Percentiles rank a stretch among this genome's conserved stretches.
These are phyloP conservation scores for Ophiostoma novo-ulmi DNA, from an alignment of 2,329 filamentous ascomycete genomes.

Conservation along the genomic window DNA sequence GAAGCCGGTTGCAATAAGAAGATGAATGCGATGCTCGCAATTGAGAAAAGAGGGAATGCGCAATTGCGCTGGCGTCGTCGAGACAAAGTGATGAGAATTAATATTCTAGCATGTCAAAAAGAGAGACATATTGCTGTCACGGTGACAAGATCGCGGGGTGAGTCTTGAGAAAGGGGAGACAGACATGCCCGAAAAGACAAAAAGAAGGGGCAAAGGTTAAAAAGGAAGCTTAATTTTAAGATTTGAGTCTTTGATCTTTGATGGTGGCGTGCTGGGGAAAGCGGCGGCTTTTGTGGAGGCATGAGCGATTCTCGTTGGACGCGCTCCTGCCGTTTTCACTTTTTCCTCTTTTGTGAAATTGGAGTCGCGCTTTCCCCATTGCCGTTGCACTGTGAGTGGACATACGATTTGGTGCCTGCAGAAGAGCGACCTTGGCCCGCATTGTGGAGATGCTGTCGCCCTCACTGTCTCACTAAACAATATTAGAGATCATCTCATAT, in stretches of 20 bases:
- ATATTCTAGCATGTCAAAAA: not conserved
- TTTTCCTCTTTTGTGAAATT: conserved; percentile 15
- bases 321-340: not conserved
- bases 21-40: not conserved
- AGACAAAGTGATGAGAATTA: not conserved
- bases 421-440: not conserved
- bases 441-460: not conserved
- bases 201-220: not conserved
- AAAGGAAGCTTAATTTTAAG: conserved; percentile 2
- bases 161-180: not conserved
- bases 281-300: not conserved
- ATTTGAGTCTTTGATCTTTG: not conserved
- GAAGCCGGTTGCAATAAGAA: not conserved
- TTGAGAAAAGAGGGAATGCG: not conserved
- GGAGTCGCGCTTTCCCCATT: conserved; percentile 4
- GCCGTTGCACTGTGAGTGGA: not conserved
- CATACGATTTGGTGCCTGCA: not conserved
- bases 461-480: no score
- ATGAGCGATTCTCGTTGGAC: not conserved
- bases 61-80: conserved; percentile 2
- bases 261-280: not conserved
- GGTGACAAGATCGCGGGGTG: not conserved
- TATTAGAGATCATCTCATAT: not conserved
- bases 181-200: not conserved
- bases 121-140: not conserved